Base-by-base conservation (phyloP, 345 rosid genomes). In the Euclidium syriacum region DNA sequence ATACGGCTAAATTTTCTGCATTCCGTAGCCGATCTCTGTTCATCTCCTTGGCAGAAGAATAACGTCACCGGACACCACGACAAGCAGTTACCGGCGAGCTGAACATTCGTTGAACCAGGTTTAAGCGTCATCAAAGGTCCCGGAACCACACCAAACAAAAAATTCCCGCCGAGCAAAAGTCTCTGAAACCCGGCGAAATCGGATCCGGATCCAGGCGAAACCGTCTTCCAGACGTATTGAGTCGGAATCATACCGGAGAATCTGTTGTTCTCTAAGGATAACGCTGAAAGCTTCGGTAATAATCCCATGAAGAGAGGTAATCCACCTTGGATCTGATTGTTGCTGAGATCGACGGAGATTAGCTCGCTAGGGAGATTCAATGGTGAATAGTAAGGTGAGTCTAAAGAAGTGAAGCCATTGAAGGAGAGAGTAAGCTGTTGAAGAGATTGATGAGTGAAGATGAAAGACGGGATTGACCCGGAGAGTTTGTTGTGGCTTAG, bases 161-260 rank as follows among this genome's bases (percentile, higher is more conserved):
- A 91, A 70, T 91, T 91, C 17, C 96, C 95, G 1, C 95, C 98
- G 4, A 91, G 79, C n/a, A 91, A 63, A 0, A 91, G 78, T 75
- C 98, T 80, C 34, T 61, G 79, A 46, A 91, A 85, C 39, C 73
- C 81, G 39, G 87, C 43, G 22, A 79, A 42, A 10, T 83, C 79
- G 44, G 77, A 38, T 47, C 74, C 87, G 0, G 88, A 38, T 47
- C 74, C 87, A 0, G 88, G 78, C 0, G 79, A 26, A 2, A 63
- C 76, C 10, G 64, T 60, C 60, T 71, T 83, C 62, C 75, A 58
- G n/a, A 81, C 80, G 78, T 80, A 80, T 53, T 67, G 80, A n/a
- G 70, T 77, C 7, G 88, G 88, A 22, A 83, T 80, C 85, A 80
- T 78, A 10, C 88, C 85, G 1, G 72, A 75, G 40, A 83, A 79